A percentile compares a stretch with the other conserved stretches of the same genome.
Conservation (phyloP, 306 rosid genomes). For the Begonia loranthoides region DNA sequence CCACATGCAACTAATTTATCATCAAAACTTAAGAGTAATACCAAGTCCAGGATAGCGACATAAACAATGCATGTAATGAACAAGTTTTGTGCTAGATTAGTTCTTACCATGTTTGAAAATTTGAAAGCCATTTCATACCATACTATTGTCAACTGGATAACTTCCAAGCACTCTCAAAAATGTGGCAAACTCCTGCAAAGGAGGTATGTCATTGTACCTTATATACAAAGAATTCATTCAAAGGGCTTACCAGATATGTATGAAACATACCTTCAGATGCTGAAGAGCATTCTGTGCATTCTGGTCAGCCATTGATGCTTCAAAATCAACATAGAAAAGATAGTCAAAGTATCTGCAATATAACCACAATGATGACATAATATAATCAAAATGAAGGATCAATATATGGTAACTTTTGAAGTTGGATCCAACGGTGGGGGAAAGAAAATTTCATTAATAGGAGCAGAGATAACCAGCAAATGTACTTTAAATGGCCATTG, state of each 20-base stretch:
- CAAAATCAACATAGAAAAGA: constrained; percentile 90
- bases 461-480: constrained; percentile 12
- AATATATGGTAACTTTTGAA: background rate
- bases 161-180: constrained; percentile 95
- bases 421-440: background rate
- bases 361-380: constrained; percentile 16
- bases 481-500: constrained; percentile 47
- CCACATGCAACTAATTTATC: too few species aligned
- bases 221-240: constrained; percentile 5
- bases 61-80: too few species aligned
- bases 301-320: constrained; percentile 94
- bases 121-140: constrained; percentile 18
- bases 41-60: too few species aligned
- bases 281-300: constrained; percentile 81
- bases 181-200: constrained; percentile 75
- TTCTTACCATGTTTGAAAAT: constrained; percentile 1
- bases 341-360: constrained; percentile 71
- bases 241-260: constrained; percentile 5
- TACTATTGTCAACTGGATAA: constrained; percentile 76
- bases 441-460: background rate
- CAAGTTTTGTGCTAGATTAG: too few species aligned
- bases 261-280: constrained; percentile 50
- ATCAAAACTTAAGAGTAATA: too few species aligned
- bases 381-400: background rate
- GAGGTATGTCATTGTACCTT: constrained; percentile 10